Evolutionary conservation across 306 rosid genomes (phyloP), one percentile per base, ranked within the genome.

Genomic region (Sophora flavescens): DNA sequence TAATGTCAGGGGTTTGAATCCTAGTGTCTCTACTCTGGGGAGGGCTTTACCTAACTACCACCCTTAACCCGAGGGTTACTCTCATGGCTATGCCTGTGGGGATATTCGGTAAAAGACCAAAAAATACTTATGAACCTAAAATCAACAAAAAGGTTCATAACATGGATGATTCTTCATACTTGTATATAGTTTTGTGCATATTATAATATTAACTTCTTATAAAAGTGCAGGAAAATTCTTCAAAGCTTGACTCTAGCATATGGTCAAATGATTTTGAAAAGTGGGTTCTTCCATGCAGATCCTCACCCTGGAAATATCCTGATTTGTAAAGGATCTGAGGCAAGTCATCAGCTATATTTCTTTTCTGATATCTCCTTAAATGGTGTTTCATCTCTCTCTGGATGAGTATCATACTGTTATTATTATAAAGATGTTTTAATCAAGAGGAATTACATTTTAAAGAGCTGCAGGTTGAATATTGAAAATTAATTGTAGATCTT

Each of bases 241-340:
- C 70, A 82, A 86, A 90, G 92, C 88, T 89, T 95, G 94, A 95
- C 96, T n/a, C 87, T 89, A 60, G 99, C 97, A 71, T 95, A 95
- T 84, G 99, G 99, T 48, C 99, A 95, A 87, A 95, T 95, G 99
- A 95, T 95, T 81, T 75, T 95, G 90, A 92, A 89, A 88, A 87
- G 81, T 70, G 99, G 99, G 44, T 95, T 83, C 96, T 95, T 95
- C 86, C 99, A 95, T 71, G 99, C 99, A 57, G 99, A 95, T 88
- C 99, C 97, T 16, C 99, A 95, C 85, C 99, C 99, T 1, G 99
- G 99, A 82, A 95, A 95, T 78, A 87, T 95, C 48, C 80, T 95
- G 86, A 89, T 95, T 72, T 89, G 99, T 78, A 92, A 88, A 88
- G 97, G 97, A 70, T 95, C 97, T 13, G 93, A 92, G 92, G 99